Evolutionary conservation across 805 yeast species (phyloP), one percentile per base, ranked within the genome.

Genomic region (Spathaspora girioi): DNA sequence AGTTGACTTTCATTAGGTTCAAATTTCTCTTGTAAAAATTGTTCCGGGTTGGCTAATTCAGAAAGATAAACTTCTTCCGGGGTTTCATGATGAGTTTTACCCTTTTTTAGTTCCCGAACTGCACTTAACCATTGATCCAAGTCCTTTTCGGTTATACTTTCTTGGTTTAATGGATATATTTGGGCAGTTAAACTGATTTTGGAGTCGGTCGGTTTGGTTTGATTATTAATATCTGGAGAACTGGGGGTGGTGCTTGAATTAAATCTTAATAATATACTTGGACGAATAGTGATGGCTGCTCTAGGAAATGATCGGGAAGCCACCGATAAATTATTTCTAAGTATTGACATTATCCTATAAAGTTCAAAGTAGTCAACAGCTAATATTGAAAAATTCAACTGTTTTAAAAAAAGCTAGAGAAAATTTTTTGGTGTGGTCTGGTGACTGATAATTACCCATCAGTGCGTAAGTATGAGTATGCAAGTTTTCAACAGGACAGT

Each of bases 1-100:
- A 80, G 49, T 67, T 92, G 97, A 58, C 80, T 84, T 35, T 71
- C 78, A 3, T 86, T 72, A 38, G 96, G 92, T 52, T 73, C 80
- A 59, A 80, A 82, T 52, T 65, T 61, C 56, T 58, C 63, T 52
- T 65, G 62, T 60, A 68, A 51, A 56, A 64, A 61, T 56, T 70
- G 65, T 54, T 65, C 71, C 3, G 77, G 73, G 45, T 71, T 58
- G 43, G 73, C 66, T 3, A 51, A 38, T 52, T 73, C 71, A n/a
- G 64, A 59, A 40, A 75, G 63, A 52, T 74, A 74, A 2, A 72
- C 67, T 54, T 73, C 78, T 2, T 69, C 54, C 46, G 62, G 67
- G 15, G 55, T 59, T 32, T 65, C 70, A 15, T 67, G 75, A 53
- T 56, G 66, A 26, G 60, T 62, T 59, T 63, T 70, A 49, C 65